Base-by-base conservation (phyloP, 2,329 filamentous ascomycete species). In the Aspergillus udagawae region DNA sequence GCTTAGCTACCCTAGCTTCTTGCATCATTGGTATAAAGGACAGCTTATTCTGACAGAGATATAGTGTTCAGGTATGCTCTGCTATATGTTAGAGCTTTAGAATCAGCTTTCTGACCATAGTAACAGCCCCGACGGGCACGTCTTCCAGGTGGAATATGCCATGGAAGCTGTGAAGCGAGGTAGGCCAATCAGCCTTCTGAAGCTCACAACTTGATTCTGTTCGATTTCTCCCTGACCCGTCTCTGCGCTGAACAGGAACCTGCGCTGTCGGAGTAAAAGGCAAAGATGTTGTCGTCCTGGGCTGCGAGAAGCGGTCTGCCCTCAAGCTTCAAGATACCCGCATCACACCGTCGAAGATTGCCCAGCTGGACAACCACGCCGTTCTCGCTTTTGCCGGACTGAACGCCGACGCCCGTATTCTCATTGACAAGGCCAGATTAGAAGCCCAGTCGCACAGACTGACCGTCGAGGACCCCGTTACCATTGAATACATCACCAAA, bases 321-420 rank as follows among this genome's bases (percentile, higher is more conserved):
- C 97, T 99, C 90, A 99, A 99, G 81, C 87, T 99, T 60, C 94
- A 99, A 83, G 94, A 99, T 78, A 99, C 95, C 57, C 89, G 94
- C 75, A 99, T 99, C 78, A 99, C 94, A 29, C 94, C 94, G 12
- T 97, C 94, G 67, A 99, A 99, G 84, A 97, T 99, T 77, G 92
- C 92, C 68, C 86, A 97, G 64, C 86, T 99, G 72, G 94, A 99
- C 77, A 90, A 87, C 71, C 94, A 99, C 79, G 92, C 96, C 70
- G 95, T 92, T 74, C 90, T 99, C 65, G 94, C 94, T 64, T 99
- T 99, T 70, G 94, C 94, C 62, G 94, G 94, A 58, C 83, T 99
- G 67, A 99, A 99, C 77, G 94, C 94, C 75, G 94, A 99, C 79
- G 94, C 95, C 70, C 87, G 94, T 73, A 99, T 99, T 74, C 85